phyloP scores from a whole-genome alignment of 2,329 filamentous ascomycete genomes.

The Neofusicoccum ribis region DNA sequence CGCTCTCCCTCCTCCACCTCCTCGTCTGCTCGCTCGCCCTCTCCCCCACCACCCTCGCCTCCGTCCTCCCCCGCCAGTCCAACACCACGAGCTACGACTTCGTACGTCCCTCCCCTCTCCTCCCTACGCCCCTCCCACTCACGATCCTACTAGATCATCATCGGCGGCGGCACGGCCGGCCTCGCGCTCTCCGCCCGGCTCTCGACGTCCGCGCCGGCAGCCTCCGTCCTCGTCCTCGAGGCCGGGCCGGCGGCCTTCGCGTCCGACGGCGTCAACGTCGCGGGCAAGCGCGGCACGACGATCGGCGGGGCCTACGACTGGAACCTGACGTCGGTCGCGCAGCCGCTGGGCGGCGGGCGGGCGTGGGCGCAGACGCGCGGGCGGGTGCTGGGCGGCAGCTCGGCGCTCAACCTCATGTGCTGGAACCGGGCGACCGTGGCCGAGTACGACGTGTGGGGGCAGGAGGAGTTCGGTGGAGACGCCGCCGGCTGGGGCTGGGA shows the following conservation, averaged over 20 bases:
- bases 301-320: slow-evolving; percentile 15
- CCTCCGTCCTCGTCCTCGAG: slow-evolving; percentile 24
- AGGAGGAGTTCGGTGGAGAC: slow-evolving; percentile 22
- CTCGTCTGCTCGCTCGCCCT: background rate
- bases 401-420: slow-evolving; percentile 32
- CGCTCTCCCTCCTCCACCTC: background rate
- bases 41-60: background rate
- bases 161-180: slow-evolving; percentile 24
- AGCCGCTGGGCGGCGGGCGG: slow-evolving; percentile 27
- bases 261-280: slow-evolving; percentile 32
- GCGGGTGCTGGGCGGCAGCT: slow-evolving; percentile 39
- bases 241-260: slow-evolving; percentile 26
- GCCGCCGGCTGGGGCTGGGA: background rate
- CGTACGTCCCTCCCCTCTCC: background rate
- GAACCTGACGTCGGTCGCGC: slow-evolving; percentile 22
- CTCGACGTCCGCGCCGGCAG: slow-evolving; percentile 27
- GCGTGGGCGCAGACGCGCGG: slow-evolving; percentile 32
- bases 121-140: background rate
- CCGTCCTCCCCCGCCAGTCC: background rate
- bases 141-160: background rate
- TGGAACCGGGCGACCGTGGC: slow-evolving; percentile 26
- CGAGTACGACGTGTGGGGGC: slow-evolving; percentile 54
- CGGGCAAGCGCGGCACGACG: slow-evolving; percentile 26
- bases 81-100: background rate
- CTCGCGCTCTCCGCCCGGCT: slow-evolving; percentile 25